Evolutionary conservation across 202 grass and related monocot species (phyloP), one percentile per base, ranked within the genome.

Genomic region (Thinopyrum obtusiflorum): DNA sequence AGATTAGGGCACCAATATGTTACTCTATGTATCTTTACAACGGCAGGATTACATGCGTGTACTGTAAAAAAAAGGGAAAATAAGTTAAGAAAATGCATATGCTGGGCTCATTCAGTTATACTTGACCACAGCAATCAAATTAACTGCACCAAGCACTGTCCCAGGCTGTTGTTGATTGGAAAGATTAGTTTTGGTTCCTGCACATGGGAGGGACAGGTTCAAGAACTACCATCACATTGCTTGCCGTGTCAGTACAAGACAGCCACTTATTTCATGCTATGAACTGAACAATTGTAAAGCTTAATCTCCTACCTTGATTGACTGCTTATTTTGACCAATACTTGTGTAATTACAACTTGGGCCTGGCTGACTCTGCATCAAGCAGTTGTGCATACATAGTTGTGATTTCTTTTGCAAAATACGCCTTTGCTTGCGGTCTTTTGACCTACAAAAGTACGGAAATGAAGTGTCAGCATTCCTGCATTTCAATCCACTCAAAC

Each of bases 361-460:
- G 8, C 62, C 11, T 84, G 2, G 29, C 65, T 66, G 87, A 27
- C 83, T 92, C 84, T 55, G 91, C 69, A 53, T 68, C 78, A 12
- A 57, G 65, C 80, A 94, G n/a, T 26, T 92, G 72, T 6, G 84
- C 82, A 68, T 98, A 98, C 96, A 98, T 98, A 78, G 89, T 80
- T 20, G 89, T 76, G 65, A 98, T 98, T 80, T 86, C 89, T 82
- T 92, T 94, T 51, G 86, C 86, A 63, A 98, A 98, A 81, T 96
- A 96, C 11, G 86, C 80, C 80, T 96, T 98, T 14, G 96, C 93
- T 82, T 94, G 93, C 21, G 88, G 91, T 88, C 96, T 98, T 88
- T 96, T 96, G 12, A 98, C 69, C 96, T 98, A 72, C 78, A 32
- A 7, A 89, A 84, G 29, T 49, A 83, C 53, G 2, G 13, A 2